phyloP scores from a whole-genome alignment of 306 rosid genomes.

The Sicyos edulis region DNA sequence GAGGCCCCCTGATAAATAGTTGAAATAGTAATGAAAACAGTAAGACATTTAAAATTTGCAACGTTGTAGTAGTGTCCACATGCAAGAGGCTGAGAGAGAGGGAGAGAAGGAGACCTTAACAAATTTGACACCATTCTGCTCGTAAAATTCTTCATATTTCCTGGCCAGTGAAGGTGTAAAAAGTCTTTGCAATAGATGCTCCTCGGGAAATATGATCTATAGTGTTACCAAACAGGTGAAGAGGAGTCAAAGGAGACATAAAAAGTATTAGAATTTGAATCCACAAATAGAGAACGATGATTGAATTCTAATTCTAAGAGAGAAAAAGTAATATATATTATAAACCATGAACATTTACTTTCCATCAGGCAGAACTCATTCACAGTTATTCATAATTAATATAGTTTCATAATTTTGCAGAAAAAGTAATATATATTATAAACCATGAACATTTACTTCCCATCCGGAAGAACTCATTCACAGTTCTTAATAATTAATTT shows the following conservation, averaged over 20 bases:
- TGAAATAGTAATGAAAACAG: constrained; percentile 18
- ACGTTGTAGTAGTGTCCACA: background rate
- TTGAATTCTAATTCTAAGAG: background rate
- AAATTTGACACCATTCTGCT: constrained; percentile 77
- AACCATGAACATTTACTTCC: background rate
- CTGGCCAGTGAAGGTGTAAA: constrained; percentile 83
- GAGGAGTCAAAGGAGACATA: constrained; percentile 5
- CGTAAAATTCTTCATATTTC: constrained; percentile 84
- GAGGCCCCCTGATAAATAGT: constrained; percentile 58
- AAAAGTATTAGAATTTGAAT: constrained; percentile 4
- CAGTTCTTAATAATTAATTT: too few relatives aligned
- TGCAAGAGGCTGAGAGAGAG: background rate
- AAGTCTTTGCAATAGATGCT: constrained; percentile 69
- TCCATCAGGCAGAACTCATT: background rate
- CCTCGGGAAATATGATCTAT: constrained; percentile 76
- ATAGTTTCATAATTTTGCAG: too few relatives aligned
- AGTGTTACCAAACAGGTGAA: constrained; percentile 18
- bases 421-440: background rate
- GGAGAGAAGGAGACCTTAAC: constrained; percentile 47
- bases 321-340: background rate
- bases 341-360: background rate
- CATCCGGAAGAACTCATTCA: background rate
- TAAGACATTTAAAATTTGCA: background rate
- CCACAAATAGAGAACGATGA: background rate
- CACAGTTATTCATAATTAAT: background rate